Conservation (phyloP, 768 basidiomycete species). For the Boletus insuetus region DNA sequence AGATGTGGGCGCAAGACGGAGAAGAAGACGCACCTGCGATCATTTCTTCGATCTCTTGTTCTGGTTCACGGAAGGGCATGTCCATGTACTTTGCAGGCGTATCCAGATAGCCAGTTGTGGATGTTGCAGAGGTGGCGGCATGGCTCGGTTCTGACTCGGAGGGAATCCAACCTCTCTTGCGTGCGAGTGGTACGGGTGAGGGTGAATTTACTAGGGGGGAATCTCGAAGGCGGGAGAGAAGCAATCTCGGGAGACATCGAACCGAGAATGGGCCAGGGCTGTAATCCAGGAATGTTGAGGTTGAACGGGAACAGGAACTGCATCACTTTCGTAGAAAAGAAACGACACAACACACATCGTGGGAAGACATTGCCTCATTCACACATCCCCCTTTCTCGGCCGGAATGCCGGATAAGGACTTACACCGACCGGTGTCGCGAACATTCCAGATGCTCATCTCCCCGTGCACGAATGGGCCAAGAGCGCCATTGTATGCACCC, state of each 20-base stretch:
- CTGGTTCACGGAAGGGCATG: constrained; percentile 29
- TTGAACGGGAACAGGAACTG: constrained; percentile 73
- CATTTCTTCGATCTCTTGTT: constrained; percentile 46
- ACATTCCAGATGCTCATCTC: too few relatives aligned
- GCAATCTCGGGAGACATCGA: constrained; percentile 15
- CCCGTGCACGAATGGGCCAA: too few relatives aligned
- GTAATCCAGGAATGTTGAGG: constrained; percentile 59
- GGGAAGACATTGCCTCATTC: constrained; percentile 9
- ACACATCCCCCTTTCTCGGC: too few relatives aligned
- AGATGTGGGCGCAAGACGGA: constrained; percentile 25
- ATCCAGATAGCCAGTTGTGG: constrained; percentile 64
- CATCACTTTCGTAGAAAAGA: constrained; percentile 34
- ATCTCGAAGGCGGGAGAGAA: constrained; percentile 17
- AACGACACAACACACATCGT: background rate
- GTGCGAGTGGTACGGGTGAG: constrained; percentile 40
- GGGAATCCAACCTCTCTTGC: constrained; percentile 76
- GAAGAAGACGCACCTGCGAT: constrained; percentile 39
- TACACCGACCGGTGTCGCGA: too few relatives aligned
- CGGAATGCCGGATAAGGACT: too few relatives aligned
- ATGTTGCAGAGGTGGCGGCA: constrained; percentile 50
- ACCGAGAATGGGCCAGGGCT: constrained; percentile 22
- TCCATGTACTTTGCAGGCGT: constrained; percentile 62
- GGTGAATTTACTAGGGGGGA: constrained; percentile 13
- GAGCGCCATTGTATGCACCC: too few relatives aligned
- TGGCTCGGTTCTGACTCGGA: constrained; percentile 53